Evolutionary conservation across 768 basidiomycete genomes (phyloP).

Genomic region (Pisolithus orientalis): DNA sequence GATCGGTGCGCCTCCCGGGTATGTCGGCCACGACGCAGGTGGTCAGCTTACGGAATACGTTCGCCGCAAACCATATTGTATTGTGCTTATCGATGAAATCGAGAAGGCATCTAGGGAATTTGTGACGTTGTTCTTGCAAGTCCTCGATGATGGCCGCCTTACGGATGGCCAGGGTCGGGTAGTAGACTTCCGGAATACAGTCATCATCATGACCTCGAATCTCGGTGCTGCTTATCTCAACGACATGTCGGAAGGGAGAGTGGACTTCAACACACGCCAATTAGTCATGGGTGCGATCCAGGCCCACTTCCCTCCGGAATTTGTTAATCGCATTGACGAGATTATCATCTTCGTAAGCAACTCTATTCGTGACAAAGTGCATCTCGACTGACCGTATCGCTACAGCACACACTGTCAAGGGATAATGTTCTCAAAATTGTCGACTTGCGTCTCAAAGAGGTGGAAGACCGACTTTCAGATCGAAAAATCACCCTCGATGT

Average conservation of each 20-base stretch:
- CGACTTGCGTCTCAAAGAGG: conserved; percentile 79
- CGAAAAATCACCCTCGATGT: conserved; percentile 78
- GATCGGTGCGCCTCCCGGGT: conserved; percentile 73
- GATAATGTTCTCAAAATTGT: conserved; percentile 80
- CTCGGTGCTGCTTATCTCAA: conserved; percentile 74
- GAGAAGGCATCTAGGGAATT: conserved; percentile 85
- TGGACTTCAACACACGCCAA: conserved; percentile 51
- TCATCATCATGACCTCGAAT: conserved; percentile 94
- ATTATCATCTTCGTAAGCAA: conserved; percentile 59
- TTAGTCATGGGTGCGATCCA: conserved; percentile 79
- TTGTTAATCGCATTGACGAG: conserved; percentile 86
- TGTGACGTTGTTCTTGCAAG: conserved; percentile 69
- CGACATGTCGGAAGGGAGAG: conserved; percentile 66
- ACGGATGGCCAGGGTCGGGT: conserved; percentile 92
- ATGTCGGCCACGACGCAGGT: conserved; percentile 86
- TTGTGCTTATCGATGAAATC: conserved; percentile 82
- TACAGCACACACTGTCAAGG: conserved; percentile 73
- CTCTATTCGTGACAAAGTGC: conserved; percentile 6
- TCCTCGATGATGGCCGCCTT: conserved; percentile 86
- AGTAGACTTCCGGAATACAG: conserved; percentile 83
- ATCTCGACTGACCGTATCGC: conserved; percentile 15
- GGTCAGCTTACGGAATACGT: conserved; percentile 93
- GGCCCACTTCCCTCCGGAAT: conserved; percentile 86
- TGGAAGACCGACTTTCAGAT: conserved; percentile 72
- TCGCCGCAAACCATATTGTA: conserved; percentile 84